Percentiles rank a stretch among this genome's conserved stretches.
These are phyloP conservation scores for Colletotrichum gigasporum DNA, from an alignment of 2,329 filamentous ascomycete genomes.

Conservation along the genomic window DNA sequence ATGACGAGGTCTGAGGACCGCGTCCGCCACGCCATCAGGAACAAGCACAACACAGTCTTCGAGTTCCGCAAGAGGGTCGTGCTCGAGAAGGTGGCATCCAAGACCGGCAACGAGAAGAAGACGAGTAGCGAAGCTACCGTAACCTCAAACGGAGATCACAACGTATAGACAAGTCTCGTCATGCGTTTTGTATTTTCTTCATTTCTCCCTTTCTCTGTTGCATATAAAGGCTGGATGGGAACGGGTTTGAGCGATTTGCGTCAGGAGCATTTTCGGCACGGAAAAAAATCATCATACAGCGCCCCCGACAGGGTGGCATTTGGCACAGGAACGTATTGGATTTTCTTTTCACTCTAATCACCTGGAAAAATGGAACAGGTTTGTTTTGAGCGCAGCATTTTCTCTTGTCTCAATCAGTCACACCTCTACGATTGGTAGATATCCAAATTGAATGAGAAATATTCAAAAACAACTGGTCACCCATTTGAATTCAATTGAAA, in stretches of 20 bases:
- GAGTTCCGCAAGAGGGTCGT: conserved; percentile 32
- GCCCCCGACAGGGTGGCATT: conserved; percentile 7
- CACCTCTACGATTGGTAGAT: conserved; percentile 10
- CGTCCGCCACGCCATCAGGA: conserved; percentile 50
- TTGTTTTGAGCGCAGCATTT: conserved; percentile 20
- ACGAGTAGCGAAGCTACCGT: conserved; percentile 24
- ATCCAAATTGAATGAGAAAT: conserved; percentile 18
- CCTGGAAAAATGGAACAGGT: conserved; percentile 22
- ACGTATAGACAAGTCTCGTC: not conserved
- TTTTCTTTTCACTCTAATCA: conserved; percentile 28
- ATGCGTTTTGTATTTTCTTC: not conserved
- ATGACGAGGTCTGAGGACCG: conserved; percentile 51
- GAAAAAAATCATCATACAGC: conserved; percentile 19
- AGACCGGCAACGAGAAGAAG: conserved; percentile 17
- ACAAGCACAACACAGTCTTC: conserved; percentile 43
- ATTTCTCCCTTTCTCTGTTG: conserved; percentile 1
- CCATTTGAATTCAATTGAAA: not conserved
- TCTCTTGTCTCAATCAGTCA: not conserved
- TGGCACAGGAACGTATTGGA: conserved; percentile 16
- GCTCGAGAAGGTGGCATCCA: conserved; percentile 22
- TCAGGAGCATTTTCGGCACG: conserved; percentile 27
- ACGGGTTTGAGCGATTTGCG: conserved; percentile 23
- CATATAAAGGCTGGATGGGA: conserved; percentile 5
- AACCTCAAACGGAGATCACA: conserved; percentile 25
- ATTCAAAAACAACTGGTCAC: not conserved